phyloP scores from a whole-genome alignment of 2,329 filamentous ascomycete genomes.

The Penicillium sp. region DNA sequence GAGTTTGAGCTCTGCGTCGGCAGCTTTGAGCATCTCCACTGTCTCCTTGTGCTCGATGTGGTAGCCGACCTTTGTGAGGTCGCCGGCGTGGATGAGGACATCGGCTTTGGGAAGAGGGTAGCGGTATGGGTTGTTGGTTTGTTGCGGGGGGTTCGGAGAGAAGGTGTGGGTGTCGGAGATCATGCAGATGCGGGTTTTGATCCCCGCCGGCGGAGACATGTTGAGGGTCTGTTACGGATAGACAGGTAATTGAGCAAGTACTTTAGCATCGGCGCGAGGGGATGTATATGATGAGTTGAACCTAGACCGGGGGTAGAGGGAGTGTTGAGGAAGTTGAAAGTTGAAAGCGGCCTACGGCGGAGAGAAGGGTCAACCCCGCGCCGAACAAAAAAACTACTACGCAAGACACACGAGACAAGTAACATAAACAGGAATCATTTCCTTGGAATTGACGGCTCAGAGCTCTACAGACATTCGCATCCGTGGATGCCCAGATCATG shows the following conservation, averaged over 20 bases:
- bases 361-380: background rate
- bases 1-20: slow-evolving; percentile 58
- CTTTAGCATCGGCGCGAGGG: background rate
- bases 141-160: slow-evolving; percentile 21
- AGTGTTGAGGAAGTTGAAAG: background rate
- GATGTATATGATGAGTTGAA: background rate
- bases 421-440: slow-evolving; percentile 34
- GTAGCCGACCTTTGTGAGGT: slow-evolving; percentile 55
- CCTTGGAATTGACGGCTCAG: slow-evolving; percentile 39
- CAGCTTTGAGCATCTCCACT: slow-evolving; percentile 47
- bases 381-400: background rate
- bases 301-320: background rate
- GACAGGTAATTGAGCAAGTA: background rate
- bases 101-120: slow-evolving; percentile 51
- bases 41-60: slow-evolving; percentile 48
- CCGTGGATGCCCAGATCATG: slow-evolving; percentile 34
- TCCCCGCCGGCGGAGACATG: slow-evolving; percentile 14
- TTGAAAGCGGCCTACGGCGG: background rate
- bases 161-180: slow-evolving; percentile 45
- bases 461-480: slow-evolving; percentile 41
- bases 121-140: slow-evolving; percentile 32
- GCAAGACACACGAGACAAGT: slow-evolving; percentile 10
- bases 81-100: slow-evolving; percentile 58
- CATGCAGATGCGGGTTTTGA: slow-evolving; percentile 44
- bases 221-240: background rate